Evolutionary conservation across 192 early-diverging fungal genomes (phyloP), one percentile per base, ranked within the genome.

Genomic region (Backusella morwellensis): DNA sequence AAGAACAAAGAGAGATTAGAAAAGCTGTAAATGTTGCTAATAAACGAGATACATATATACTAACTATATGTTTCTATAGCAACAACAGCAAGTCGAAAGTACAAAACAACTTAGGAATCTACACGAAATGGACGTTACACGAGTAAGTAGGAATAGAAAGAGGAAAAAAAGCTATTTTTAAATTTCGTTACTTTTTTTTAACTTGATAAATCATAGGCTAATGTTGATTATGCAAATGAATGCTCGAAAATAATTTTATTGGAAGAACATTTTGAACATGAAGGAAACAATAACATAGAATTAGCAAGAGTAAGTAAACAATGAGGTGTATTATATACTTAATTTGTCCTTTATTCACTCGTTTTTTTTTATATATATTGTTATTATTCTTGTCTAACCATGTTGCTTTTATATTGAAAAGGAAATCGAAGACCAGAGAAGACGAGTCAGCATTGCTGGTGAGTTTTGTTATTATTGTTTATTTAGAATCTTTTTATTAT

Each of bases 1-100:
- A 85, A 15, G 85, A 85, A 67, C 93, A 94, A 84, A 85, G 87
- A 42, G 86, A 87, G 7, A 83, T 86, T 50, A 79, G 90, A 23
- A 88, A 91, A 68, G 36, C 75, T 54, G 89, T 90, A 82, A 21
- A 75, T 42, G 35, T n/a, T 52, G 12, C 26, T 56, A 21, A 40
- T 19, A 6, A 73, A 32, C n/a, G 47, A 50, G 3, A 29, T 63
- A 2, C 26, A 21, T 29, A 26, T 26, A 29, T 11, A 63, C 26
- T 63, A 63, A 29, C 21, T 63, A 26, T 63, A 29, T 14, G 21
- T 19, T 41, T 23, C 32, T 7, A 38, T 66, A 79, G 77, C 67
- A 73, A 67, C 50, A 68, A 35, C 66, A 59, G 29, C 66, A 74
- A 38, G 36, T 74, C 29, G 77, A 79, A 23, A 74, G 38, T 32